Conservation (phyloP, 2,329 filamentous ascomycete species). For the Paecilomyces niveus region DNA sequence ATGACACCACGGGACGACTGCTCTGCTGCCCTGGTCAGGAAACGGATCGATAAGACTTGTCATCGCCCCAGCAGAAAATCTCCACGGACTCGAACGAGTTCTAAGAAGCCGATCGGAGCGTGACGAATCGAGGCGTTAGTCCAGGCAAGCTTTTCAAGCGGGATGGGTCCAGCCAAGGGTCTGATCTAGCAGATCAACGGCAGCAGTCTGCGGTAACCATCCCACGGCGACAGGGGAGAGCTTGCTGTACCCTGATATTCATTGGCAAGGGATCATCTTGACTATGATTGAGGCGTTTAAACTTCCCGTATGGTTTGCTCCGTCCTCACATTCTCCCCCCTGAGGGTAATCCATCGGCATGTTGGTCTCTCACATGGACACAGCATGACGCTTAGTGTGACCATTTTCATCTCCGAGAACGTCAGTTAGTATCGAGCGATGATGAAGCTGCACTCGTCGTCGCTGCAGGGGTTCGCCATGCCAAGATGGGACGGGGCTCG, state of each 20-base stretch:
- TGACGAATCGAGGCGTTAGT: neutral
- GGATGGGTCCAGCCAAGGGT: neutral
- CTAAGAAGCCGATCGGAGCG: neutral
- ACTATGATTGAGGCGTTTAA: too few relatives aligned
- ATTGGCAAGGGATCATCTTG: too few relatives aligned
- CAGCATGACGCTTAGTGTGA: too few relatives aligned
- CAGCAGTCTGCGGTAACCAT: neutral
- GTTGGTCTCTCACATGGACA: too few relatives aligned
- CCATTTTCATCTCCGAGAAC: too few relatives aligned
- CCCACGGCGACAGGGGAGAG: too few relatives aligned
- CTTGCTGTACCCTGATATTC: too few relatives aligned
- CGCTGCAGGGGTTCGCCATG: neutral
- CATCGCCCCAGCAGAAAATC: neutral
- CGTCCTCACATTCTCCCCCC: too few relatives aligned
- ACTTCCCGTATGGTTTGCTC: too few relatives aligned
- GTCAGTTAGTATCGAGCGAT: too few relatives aligned
- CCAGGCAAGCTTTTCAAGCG: neutral
- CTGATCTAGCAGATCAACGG: neutral
- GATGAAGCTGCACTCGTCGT: neutral
- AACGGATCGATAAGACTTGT: neutral
- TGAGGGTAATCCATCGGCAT: too few relatives aligned
- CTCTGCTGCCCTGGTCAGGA: neutral
- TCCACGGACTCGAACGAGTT: neutral
- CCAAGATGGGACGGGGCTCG: neutral
- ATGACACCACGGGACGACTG: neutral